These are phyloP conservation scores for Chlorella sp. DNA, from an alignment of 139 green algal species.

Conservation along the genomic window DNA sequence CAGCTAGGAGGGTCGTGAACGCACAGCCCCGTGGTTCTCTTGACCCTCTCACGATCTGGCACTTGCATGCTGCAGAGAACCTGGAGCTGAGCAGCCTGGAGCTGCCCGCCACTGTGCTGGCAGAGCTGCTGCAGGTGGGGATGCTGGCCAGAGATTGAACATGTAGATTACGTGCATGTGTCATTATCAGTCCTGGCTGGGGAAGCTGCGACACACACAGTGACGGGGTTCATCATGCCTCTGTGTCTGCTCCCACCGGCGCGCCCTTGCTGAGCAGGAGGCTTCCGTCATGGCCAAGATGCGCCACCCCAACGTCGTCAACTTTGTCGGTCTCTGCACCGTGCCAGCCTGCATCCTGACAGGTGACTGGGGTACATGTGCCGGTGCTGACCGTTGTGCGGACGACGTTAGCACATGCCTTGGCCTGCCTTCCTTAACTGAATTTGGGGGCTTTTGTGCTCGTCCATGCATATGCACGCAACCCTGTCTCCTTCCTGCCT, in stretches of 20 bases:
- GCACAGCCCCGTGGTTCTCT: no score
- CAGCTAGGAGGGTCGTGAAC: no score
- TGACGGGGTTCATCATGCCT: no score
- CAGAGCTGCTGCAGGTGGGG: not conserved
- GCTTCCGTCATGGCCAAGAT: not conserved
- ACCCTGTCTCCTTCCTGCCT: no score
- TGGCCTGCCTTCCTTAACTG: no score
- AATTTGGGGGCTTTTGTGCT: not conserved
- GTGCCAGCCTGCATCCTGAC: not conserved
- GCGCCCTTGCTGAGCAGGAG: not conserved
- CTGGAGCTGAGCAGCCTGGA: no score
- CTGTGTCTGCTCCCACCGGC: no score
- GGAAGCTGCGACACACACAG: not conserved
- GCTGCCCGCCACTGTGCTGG: not conserved
- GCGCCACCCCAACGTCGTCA: not conserved
- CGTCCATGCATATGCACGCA: no score
- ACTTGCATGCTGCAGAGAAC: no score
- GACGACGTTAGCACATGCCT: no score
- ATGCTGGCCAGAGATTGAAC: not conserved
- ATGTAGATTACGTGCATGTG: not conserved
- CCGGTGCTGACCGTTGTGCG: no score
- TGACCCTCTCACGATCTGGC: not conserved
- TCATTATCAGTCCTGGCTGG: not conserved
- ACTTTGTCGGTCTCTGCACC: not conserved
- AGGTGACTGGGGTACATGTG: not conserved